phyloP scores from a whole-genome alignment of 352 stramenopile genomes.

The Phytopythium delawarense region DNA sequence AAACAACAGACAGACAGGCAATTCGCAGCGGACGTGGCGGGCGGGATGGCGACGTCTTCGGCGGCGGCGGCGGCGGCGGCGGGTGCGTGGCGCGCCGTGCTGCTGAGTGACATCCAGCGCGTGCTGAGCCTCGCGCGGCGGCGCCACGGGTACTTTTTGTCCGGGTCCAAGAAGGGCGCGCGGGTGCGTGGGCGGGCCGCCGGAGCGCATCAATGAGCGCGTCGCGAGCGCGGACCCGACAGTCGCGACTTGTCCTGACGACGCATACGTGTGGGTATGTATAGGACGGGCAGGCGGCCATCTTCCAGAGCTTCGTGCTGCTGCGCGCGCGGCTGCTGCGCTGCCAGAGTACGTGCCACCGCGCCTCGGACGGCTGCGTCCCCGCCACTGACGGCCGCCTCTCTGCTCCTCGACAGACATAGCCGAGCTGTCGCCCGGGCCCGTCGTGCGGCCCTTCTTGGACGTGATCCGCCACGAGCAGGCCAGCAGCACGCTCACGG shows the following conservation, averaged over 20 bases:
- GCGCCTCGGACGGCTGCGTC: background rate
- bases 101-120: constrained; percentile 74
- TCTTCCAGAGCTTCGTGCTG: constrained; percentile 61
- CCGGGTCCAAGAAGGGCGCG: constrained; percentile 10
- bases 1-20: too few species aligned
- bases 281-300: constrained; percentile 41
- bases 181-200: constrained; percentile 13
- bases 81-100: constrained; percentile 32
- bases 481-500: constrained; percentile 91
- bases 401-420: constrained; percentile 28
- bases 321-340: constrained; percentile 59
- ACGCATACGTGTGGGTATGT: background rate
- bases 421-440: constrained; percentile 49
- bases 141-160: constrained; percentile 50
- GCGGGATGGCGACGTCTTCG: background rate
- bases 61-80: constrained; percentile 4
- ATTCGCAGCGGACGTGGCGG: background rate
- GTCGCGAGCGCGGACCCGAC: background rate
- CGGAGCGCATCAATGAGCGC: too few species aligned
- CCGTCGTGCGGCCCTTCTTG: constrained; percentile 91
- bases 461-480: constrained; percentile 91
- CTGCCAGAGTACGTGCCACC: constrained; percentile 41
- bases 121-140: constrained; percentile 56
- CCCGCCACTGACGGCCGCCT: too few species aligned
- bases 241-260: too few species aligned